Evolutionary conservation across 2,329 filamentous ascomycete genomes (phyloP).

Genomic region (Aureobasidium sp.): DNA sequence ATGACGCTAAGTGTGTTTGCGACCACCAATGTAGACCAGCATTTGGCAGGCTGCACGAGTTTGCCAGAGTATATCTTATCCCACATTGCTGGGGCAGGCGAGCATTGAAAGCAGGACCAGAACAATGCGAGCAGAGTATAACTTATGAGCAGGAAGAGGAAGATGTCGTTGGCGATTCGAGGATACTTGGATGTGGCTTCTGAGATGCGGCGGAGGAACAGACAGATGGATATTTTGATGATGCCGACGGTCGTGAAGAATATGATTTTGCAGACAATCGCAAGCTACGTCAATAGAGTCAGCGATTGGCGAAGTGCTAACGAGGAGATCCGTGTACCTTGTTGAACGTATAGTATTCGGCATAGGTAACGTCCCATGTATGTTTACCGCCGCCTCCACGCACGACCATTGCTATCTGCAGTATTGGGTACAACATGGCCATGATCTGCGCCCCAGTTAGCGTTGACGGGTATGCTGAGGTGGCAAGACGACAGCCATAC

Average conservation of each 20-base stretch:
- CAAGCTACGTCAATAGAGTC: neutral
- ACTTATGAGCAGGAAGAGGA: neutral
- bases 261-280: slow-evolving; percentile 8
- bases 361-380: slow-evolving; percentile 9
- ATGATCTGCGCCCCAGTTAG: neutral
- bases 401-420: neutral
- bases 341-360: slow-evolving; percentile 10
- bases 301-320: neutral
- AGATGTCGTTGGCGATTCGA: slow-evolving; percentile 6
- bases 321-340: neutral
- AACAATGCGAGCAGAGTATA: slow-evolving; percentile 8
- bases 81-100: slow-evolving; percentile 3
- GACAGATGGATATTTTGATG: slow-evolving; percentile 10
- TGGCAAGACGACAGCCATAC: neutral
- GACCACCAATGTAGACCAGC: slow-evolving; percentile 6
- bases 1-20: slow-evolving; percentile 5
- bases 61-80: slow-evolving; percentile 7
- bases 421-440: neutral
- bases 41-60: neutral
- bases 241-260: slow-evolving; percentile 13
- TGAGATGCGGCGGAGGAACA: slow-evolving; percentile 9
- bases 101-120: slow-evolving; percentile 10
- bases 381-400: slow-evolving; percentile 1
- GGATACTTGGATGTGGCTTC: neutral
- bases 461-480: neutral